Conservation (phyloP, 768 basidiomycete genomes). For the Strobilomyces echinocephalus region DNA sequence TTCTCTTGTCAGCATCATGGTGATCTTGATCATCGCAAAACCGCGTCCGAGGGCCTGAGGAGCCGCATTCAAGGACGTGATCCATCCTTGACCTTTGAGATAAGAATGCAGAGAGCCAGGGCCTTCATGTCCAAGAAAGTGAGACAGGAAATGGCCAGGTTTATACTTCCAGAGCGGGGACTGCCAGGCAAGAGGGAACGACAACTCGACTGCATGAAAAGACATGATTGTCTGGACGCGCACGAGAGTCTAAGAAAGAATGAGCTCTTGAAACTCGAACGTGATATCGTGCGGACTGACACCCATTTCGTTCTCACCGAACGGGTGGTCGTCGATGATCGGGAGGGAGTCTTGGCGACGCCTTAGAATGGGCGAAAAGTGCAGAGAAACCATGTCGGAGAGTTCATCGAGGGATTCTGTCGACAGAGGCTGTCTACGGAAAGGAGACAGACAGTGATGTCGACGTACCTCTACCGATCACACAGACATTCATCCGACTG, state of each 20-base stretch:
- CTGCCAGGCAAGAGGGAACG: constrained; percentile 74
- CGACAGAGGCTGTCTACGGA: constrained; percentile 1
- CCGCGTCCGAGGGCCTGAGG: constrained; percentile 70
- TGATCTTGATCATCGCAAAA: constrained; percentile 87
- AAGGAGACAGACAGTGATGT: not conserved
- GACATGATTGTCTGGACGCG: constrained; percentile 87
- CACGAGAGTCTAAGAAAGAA: constrained; percentile 59
- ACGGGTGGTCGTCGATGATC: constrained; percentile 67
- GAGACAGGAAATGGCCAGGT: constrained; percentile 69
- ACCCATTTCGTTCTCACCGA: constrained; percentile 65
- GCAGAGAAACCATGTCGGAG: constrained; percentile 50
- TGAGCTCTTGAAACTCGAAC: constrained; percentile 8
- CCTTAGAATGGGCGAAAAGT: constrained; percentile 72
- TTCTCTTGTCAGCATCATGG: constrained; percentile 71
- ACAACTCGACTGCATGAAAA: constrained; percentile 77
- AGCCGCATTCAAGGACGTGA: constrained; percentile 67
- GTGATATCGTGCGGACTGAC: constrained; percentile 40
- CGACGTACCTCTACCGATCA: constrained; percentile 68
- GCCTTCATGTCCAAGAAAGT: constrained; percentile 90
- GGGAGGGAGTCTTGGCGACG: constrained; percentile 57
- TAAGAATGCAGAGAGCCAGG: constrained; percentile 88
- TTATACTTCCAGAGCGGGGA: constrained; percentile 71
- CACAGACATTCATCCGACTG: constrained; percentile 72
- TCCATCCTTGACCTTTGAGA: constrained; percentile 86
- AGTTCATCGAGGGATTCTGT: constrained; percentile 75